A percentile compares a stretch with the other conserved stretches of the same genome.
Conservation (phyloP, 345 rosid species). For the Populus nigra region DNA sequence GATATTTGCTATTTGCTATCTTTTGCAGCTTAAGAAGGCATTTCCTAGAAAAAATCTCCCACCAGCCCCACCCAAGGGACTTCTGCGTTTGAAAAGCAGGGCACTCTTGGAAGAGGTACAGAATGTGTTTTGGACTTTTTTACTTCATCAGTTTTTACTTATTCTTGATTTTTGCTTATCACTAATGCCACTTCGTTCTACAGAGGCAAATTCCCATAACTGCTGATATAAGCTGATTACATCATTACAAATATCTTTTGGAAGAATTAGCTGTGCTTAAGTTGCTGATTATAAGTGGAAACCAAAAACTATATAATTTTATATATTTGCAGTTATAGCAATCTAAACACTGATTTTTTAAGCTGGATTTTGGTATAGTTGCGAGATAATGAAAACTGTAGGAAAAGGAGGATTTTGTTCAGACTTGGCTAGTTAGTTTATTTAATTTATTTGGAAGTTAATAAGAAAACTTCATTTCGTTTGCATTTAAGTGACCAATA, state of each 20-base stretch:
- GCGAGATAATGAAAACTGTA: not conserved
- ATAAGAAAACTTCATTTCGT: not conserved
- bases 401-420: not conserved
- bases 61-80: slow-evolving; percentile 92
- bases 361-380: not conserved
- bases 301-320: not conserved
- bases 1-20: slow-evolving; percentile 20
- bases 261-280: not conserved
- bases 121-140: slow-evolving; percentile 15
- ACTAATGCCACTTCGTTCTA: not conserved
- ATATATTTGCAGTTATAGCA: not conserved
- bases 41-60: slow-evolving; percentile 79
- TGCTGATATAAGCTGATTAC: not conserved
- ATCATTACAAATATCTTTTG: not conserved
- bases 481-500: slow-evolving; percentile 18
- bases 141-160: not conserved
- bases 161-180: not conserved
- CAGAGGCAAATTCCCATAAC: not conserved
- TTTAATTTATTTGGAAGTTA: not conserved
- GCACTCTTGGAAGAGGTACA: slow-evolving; percentile 91
- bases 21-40: slow-evolving; percentile 69
- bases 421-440: not conserved
- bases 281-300: not conserved
- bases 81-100: slow-evolving; percentile 86
- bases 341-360: not conserved